Percentiles rank a stretch among this genome's conserved stretches.
Evolutionary conservation across 441 rosid genomes (phyloP).

Genomic region (Cnidoscolus chayamansa): DNA sequence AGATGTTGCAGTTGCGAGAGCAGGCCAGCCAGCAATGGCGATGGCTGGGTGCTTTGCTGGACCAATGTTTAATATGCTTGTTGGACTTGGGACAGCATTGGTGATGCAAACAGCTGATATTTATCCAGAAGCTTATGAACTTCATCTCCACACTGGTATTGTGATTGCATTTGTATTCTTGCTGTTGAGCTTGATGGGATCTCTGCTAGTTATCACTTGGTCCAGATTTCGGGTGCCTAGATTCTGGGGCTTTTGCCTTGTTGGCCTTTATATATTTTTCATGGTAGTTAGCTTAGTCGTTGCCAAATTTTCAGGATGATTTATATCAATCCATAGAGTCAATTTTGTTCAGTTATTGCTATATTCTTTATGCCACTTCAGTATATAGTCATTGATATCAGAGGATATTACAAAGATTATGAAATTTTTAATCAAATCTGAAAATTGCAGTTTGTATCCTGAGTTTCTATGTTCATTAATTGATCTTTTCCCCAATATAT

Average conservation of each 20-base stretch:
- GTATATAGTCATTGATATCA: not conserved
- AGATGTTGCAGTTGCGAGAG: constrained; percentile 91
- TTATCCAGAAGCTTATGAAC: constrained; percentile 74
- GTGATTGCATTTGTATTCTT: constrained; percentile 86
- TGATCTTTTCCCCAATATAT: not conserved
- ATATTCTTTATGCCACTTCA: constrained; percentile 1
- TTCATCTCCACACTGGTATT: constrained; percentile 73
- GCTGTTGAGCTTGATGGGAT: constrained; percentile 87
- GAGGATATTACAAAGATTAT: not conserved
- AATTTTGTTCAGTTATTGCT: not conserved
- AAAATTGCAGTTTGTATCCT: not conserved
- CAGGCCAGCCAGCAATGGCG: constrained; percentile 97
- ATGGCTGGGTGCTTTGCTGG: constrained; percentile 99
- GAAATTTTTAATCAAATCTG: constrained; percentile 21
- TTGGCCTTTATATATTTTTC: constrained; percentile 70
- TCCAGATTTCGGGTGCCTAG: constrained; percentile 83
- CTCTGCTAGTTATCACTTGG: constrained; percentile 88
- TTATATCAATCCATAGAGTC: not conserved
- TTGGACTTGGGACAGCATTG: constrained; percentile 84
- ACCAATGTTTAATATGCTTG: constrained; percentile 98
- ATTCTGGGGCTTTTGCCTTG: constrained; percentile 93
- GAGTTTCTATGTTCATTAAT: not conserved
- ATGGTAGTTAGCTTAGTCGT: constrained; percentile 59
- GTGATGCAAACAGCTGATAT: constrained; percentile 67
- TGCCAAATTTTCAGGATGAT: constrained; percentile 53